These are phyloP conservation scores for Kalmusia sp. DNA, from an alignment of 2,329 filamentous ascomycete species.

Conservation along the genomic window DNA sequence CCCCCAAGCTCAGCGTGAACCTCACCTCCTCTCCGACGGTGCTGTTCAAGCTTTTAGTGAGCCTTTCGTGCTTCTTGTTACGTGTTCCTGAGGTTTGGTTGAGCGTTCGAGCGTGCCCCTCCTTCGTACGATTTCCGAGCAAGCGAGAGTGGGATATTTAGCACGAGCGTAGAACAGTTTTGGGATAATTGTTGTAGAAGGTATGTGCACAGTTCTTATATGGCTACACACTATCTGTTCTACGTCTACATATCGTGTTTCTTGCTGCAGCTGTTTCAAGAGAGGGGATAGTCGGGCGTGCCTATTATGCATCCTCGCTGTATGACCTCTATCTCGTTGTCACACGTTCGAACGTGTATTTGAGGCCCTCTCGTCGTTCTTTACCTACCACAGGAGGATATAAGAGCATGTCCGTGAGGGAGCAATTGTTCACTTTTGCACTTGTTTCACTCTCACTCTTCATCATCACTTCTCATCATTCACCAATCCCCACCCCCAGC, in stretches of 20 bases:
- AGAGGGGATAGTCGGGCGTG: neutral
- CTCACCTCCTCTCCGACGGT: constrained; percentile 26
- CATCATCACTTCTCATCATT: neutral
- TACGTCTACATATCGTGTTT: neutral
- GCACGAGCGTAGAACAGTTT: too few species aligned
- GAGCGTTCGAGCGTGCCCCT: constrained; percentile 6
- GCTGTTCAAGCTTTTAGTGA: constrained; percentile 11
- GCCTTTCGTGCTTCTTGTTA: constrained; percentile 10
- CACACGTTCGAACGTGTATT: neutral
- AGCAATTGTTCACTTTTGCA: neutral
- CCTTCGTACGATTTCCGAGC: constrained; percentile 6
- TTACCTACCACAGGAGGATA: neutral
- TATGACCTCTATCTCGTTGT: neutral
- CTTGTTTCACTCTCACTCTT: constrained; percentile 1
- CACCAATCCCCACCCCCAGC: neutral
- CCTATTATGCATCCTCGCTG: neutral
- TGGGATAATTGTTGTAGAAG: neutral
- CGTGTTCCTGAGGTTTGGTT: neutral
- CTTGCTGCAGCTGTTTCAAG: neutral
- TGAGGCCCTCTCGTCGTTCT: neutral
- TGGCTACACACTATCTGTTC: neutral
- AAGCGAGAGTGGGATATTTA: neutral
- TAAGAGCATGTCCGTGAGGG: neutral
- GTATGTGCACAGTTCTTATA: neutral
- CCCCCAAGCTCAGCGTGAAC: constrained; percentile 26